These are phyloP conservation scores for Entomophthora muscae DNA, from an alignment of 371 early-diverging fungal genomes.

Conservation along the genomic window DNA sequence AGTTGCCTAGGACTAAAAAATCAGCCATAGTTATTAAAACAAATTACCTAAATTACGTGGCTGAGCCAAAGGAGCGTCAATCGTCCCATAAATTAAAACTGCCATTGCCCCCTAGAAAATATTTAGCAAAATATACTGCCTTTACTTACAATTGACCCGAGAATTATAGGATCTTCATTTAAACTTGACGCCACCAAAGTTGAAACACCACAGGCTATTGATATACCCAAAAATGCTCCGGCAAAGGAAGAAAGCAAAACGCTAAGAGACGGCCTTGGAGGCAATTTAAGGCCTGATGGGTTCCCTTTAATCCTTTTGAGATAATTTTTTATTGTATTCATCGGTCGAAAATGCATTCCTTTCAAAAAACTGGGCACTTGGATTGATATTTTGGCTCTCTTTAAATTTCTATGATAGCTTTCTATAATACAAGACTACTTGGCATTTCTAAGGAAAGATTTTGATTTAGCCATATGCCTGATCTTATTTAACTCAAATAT, in stretches of 20 bases:
- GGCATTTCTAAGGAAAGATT: too few relatives aligned
- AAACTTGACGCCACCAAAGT: constrained; percentile 13
- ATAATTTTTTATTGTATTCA: neutral
- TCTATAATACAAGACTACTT: too few relatives aligned
- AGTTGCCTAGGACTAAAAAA: constrained; percentile 30
- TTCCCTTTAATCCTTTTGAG: constrained; percentile 1
- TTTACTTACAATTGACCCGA: constrained; percentile 25
- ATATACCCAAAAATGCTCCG: constrained; percentile 25
- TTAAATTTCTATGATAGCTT: too few relatives aligned
- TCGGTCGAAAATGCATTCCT: too few relatives aligned
- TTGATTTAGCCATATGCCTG: too few relatives aligned
- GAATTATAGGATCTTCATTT: constrained; percentile 19
- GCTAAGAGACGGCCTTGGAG: neutral
- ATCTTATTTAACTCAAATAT: too few relatives aligned
- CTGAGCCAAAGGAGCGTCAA: constrained; percentile 53
- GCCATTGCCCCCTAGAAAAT: constrained; percentile 33
- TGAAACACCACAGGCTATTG: constrained; percentile 18
- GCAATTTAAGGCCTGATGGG: neutral
- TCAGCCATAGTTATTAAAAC: neutral
- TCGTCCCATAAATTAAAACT: constrained; percentile 45
- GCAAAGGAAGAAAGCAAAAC: constrained; percentile 16
- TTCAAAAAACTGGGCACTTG: too few relatives aligned
- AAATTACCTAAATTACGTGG: constrained; percentile 36
- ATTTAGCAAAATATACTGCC: neutral
- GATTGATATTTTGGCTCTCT: too few relatives aligned